Base-by-base conservation (phyloP, 192 early-diverging fungal genomes). In the Coemansia sp. region DNA sequence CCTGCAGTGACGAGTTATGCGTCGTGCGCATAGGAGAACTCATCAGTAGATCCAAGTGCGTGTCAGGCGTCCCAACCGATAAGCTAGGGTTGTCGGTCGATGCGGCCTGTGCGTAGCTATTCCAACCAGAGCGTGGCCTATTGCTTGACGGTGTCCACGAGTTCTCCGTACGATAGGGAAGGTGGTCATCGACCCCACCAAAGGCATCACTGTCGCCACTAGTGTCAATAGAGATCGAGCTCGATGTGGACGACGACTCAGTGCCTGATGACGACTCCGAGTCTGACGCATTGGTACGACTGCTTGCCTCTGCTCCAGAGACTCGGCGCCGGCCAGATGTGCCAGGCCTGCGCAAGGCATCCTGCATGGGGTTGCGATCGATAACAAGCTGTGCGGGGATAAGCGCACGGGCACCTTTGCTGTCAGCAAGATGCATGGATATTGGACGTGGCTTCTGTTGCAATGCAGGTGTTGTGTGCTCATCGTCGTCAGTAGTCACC, bases 1-100 rank as follows among this genome's bases (percentile, higher is more conserved):
- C 63, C 7, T 59, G 69, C 2, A 62, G 52, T 3, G 57, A 55
- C 16, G 65, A 49, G 10, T 47, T 64, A 10, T 70, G 72, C 43
- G 69, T 44, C 11, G 72, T 55, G 37, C 72, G 80, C 38, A 78
- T 53, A 3, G 76, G 82, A 40, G 76, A 78, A 42, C 66, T 78
- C 68, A 75, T 66, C 30, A 75, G 52, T 44, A 75, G 61, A 57
- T 78, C 74, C 38, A 65, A 69, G 62, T 73, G 76, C 37, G 70
- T 53, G 3, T 58, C 63, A 2, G 70, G 60, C 9, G 74, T 67
- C 23, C 68, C 67, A 3, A 64, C 49, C n/a, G 62, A 64, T 19
- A 62, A 23, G 17, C 32, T 39, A n/a, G 47, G 19, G 26, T 70
- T 52, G 26, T 62, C 46, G 21, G 40, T 37, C 4, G 55, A 58